Conservation (phyloP, 2,329 filamentous ascomycete species). For the Hypoxylon sp. region DNA sequence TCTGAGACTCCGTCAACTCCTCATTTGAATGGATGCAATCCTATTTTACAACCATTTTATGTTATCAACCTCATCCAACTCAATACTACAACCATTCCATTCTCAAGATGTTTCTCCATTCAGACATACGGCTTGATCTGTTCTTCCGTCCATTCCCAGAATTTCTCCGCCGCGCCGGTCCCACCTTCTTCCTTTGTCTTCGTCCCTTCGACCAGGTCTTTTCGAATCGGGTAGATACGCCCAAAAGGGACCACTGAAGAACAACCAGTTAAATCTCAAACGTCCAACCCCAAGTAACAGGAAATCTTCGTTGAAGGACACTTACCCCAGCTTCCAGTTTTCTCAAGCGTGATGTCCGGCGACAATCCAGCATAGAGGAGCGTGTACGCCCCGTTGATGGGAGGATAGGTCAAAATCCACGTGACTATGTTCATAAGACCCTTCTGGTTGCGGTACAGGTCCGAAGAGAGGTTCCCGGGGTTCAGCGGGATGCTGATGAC, state of each 20-base stretch:
- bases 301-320: conserved; percentile 1
- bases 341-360: conserved; percentile 52
- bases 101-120: neutral
- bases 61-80: too few relatives aligned
- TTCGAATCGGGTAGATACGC: conserved; percentile 49
- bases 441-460: conserved; percentile 43
- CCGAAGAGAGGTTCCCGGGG: conserved; percentile 48
- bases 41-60: neutral
- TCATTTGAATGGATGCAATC: neutral
- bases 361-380: conserved; percentile 57
- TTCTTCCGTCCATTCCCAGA: conserved; percentile 61
- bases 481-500: conserved; percentile 46
- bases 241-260: conserved; percentile 61
- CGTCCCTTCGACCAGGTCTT: conserved; percentile 51
- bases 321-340: conserved; percentile 48
- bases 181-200: conserved; percentile 54
- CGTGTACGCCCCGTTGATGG: conserved; percentile 55
- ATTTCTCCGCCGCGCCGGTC: conserved; percentile 53
- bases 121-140: conserved; percentile 51
- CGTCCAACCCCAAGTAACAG: neutral
- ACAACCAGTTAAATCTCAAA: conserved; percentile 10
- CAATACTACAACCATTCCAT: neutral
- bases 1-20: too few relatives aligned
- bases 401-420: conserved; percentile 30
- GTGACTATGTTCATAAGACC: conserved; percentile 21